phyloP scores from a whole-genome alignment of 768 basidiomycete species.

The Clitopilus hobsonii region DNA sequence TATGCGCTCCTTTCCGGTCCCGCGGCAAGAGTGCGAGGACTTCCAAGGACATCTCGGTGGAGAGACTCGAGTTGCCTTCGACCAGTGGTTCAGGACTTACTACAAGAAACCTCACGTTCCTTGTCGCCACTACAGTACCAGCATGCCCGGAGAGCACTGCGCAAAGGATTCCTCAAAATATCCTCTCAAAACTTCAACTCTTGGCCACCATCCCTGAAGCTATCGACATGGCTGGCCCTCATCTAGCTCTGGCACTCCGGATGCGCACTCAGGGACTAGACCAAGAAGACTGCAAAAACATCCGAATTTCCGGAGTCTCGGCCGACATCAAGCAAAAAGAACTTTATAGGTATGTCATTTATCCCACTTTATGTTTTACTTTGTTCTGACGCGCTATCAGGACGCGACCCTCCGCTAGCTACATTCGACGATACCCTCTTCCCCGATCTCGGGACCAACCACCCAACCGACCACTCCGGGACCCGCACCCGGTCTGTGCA shows the following conservation, averaged over 20 bases:
- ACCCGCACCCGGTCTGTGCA: constrained; percentile 50
- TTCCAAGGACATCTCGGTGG: constrained; percentile 43
- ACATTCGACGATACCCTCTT: constrained; percentile 45
- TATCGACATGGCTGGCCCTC: constrained; percentile 38
- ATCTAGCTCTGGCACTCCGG: constrained; percentile 53
- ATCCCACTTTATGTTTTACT: background rate
- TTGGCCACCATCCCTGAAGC: constrained; percentile 58
- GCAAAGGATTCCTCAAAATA: constrained; percentile 39
- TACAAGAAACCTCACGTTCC: constrained; percentile 33
- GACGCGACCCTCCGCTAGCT: constrained; percentile 34
- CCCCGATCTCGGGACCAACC: constrained; percentile 58
- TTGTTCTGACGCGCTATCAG: constrained; percentile 22
- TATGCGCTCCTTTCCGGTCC: constrained; percentile 55
- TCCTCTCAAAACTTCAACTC: constrained; percentile 62
- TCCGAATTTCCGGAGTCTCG: constrained; percentile 53
- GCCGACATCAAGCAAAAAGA: constrained; percentile 63
- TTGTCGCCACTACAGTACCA: constrained; percentile 34
- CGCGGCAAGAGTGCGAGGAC: constrained; percentile 33
- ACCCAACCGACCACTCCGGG: constrained; percentile 52
- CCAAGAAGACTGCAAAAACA: constrained; percentile 41
- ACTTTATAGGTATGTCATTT: constrained; percentile 46
- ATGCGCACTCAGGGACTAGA: constrained; percentile 53
- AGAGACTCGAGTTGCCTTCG: constrained; percentile 48
- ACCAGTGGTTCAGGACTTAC: constrained; percentile 23
- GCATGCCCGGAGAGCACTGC: constrained; percentile 11